These are phyloP conservation scores for Pleurotus ostreatus DNA, from an alignment of 768 basidiomycete genomes.

Conservation along the genomic window DNA sequence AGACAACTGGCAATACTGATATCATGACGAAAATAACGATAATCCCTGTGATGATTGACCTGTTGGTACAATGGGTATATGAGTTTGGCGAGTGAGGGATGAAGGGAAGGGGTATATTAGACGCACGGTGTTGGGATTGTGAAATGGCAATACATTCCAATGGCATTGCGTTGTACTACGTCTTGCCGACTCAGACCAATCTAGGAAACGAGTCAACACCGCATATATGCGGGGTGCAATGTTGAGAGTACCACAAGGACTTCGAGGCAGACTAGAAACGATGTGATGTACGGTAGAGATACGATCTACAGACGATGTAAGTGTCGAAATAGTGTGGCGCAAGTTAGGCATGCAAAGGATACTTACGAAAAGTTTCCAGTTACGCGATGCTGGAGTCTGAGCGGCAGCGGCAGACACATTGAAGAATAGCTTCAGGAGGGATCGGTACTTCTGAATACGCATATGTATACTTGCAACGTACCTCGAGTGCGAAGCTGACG, in stretches of 20 bases:
- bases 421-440: background rate
- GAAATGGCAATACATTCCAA: constrained; percentile 16
- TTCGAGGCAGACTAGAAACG: background rate
- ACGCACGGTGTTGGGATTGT: constrained; percentile 13
- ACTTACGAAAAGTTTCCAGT: constrained; percentile 6
- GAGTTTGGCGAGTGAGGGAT: background rate
- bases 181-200: constrained; percentile 6
- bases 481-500: constrained; percentile 14
- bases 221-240: background rate
- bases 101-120: background rate
- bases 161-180: constrained; percentile 9
- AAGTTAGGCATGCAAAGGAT: background rate
- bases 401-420: background rate
- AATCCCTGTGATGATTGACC: constrained; percentile 4
- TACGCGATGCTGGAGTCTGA: constrained; percentile 3
- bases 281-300: constrained; percentile 8
- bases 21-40: constrained; percentile 9
- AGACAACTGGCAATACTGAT: constrained; percentile 14
- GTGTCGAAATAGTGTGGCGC: background rate
- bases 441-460: background rate
- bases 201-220: background rate
- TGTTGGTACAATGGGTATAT: background rate
- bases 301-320: constrained; percentile 7
- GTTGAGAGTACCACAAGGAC: constrained; percentile 8
- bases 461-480: background rate